Conservation (phyloP, 2,329 filamentous ascomycete species). For the Diaporthe capsici region DNA sequence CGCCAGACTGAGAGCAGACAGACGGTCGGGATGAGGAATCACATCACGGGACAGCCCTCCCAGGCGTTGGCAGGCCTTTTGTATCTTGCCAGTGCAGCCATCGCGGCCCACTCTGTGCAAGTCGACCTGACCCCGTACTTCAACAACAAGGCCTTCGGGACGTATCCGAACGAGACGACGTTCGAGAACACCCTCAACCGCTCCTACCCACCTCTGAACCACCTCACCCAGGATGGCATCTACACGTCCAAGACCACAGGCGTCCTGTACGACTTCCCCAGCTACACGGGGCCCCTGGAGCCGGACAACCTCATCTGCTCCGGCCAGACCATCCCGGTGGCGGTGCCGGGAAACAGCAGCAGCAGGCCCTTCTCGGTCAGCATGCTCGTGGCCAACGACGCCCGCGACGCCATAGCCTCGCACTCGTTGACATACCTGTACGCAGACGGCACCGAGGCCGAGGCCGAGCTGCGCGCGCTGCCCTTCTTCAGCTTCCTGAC, state of each 20-base stretch:
- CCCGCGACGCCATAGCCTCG: slow-evolving; percentile 54
- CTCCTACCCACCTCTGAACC: slow-evolving; percentile 56
- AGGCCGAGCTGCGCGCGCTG: slow-evolving; percentile 58
- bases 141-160: slow-evolving; percentile 64
- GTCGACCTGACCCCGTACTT: slow-evolving; percentile 54
- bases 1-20: not conserved
- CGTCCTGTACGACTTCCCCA: slow-evolving; percentile 57
- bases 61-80: slow-evolving; percentile 4
- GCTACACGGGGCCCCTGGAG: slow-evolving; percentile 53
- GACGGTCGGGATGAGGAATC: slow-evolving; percentile 9
- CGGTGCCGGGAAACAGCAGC: slow-evolving; percentile 40
- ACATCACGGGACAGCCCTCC: not conserved
- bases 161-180: slow-evolving; percentile 59
- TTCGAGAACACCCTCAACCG: slow-evolving; percentile 57
- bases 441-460: slow-evolving; percentile 55
- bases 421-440: slow-evolving; percentile 60
- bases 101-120: slow-evolving; percentile 45
- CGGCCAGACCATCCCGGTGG: slow-evolving; percentile 55
- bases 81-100: slow-evolving; percentile 13
- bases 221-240: slow-evolving; percentile 44
- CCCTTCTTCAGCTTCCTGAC: slow-evolving; percentile 61
- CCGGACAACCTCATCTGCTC: slow-evolving; percentile 60
- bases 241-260: slow-evolving; percentile 58
- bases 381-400: slow-evolving; percentile 59
- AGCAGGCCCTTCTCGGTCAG: slow-evolving; percentile 51